phyloP scores from a whole-genome alignment of 2,329 filamentous ascomycete genomes.

The Arthrobotrys pseudoclavata region DNA sequence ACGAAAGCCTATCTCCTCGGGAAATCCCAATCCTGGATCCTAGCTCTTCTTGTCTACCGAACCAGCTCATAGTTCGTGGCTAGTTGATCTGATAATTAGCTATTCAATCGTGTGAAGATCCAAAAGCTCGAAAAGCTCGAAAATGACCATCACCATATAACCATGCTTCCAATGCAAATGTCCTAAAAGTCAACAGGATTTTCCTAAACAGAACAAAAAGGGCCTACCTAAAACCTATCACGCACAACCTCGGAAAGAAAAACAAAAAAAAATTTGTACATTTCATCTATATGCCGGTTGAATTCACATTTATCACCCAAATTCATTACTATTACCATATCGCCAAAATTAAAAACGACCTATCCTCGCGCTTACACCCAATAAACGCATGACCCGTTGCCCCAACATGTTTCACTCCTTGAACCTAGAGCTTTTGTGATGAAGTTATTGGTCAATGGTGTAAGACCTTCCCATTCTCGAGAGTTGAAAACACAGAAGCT shows the following conservation, averaged over 20 bases:
- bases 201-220: background rate
- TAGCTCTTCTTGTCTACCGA: background rate
- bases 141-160: slow-evolving; percentile 1
- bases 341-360: background rate
- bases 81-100: background rate
- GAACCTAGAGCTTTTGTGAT: slow-evolving; percentile 22
- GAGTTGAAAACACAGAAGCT: background rate
- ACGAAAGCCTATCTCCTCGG: slow-evolving; percentile 4
- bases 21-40: slow-evolving; percentile 14
- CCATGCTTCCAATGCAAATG: background rate
- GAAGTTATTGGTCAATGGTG: slow-evolving; percentile 26
- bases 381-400: slow-evolving; percentile 31
- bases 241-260: background rate
- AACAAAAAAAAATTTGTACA: background rate
- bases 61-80: background rate
- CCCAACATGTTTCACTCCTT: slow-evolving; percentile 26
- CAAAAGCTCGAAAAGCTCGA: background rate
- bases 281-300: slow-evolving; percentile 35
- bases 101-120: background rate
- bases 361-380: background rate
- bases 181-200: background rate
- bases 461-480: slow-evolving; percentile 8
- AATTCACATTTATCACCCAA: slow-evolving; percentile 31
- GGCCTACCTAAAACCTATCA: background rate
- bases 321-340: too few species aligned